Evolutionary conservation across 208 protist species (phyloP).

Genomic region (Acanthamoeba quina): DNA sequence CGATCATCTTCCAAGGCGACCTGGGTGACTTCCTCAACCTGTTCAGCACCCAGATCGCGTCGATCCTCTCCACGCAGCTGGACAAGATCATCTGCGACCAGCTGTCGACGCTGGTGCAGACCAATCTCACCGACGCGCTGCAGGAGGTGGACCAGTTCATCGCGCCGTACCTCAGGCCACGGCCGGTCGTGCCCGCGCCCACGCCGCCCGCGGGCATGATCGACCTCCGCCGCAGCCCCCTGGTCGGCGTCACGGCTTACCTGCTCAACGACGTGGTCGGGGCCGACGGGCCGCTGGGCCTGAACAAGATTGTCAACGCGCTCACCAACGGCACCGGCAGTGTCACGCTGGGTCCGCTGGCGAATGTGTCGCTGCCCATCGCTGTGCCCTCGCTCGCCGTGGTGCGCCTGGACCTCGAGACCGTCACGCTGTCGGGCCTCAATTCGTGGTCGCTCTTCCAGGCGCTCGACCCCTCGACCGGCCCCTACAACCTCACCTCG

Average conservation of each 20-base stretch:
- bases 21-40: not conserved
- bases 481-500: slow-evolving; percentile 10
- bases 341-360: not conserved
- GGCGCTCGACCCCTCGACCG: not conserved
- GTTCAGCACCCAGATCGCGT: not conserved
- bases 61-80: not conserved
- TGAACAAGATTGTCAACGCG: slow-evolving; percentile 75
- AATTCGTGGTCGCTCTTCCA: slow-evolving; percentile 61
- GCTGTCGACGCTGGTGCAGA: not conserved
- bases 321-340: slow-evolving; percentile 72
- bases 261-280: slow-evolving; percentile 69
- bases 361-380: slow-evolving; percentile 7
- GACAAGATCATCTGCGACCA: slow-evolving; percentile 5
- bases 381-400: not conserved
- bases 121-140: slow-evolving; percentile 44
- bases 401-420: not conserved
- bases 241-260: slow-evolving; percentile 45
- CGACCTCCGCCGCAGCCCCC: slow-evolving; percentile 12
- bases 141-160: not conserved
- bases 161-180: not conserved
- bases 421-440: slow-evolving; percentile 37
- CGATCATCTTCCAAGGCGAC: not conserved
- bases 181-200: not conserved
- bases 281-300: not conserved
- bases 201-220: not conserved